Evolutionary conservation across 164 flowering plant species (phyloP), one percentile per base, ranked within the genome.

Genomic region (Chloranthus sessilifolius): DNA sequence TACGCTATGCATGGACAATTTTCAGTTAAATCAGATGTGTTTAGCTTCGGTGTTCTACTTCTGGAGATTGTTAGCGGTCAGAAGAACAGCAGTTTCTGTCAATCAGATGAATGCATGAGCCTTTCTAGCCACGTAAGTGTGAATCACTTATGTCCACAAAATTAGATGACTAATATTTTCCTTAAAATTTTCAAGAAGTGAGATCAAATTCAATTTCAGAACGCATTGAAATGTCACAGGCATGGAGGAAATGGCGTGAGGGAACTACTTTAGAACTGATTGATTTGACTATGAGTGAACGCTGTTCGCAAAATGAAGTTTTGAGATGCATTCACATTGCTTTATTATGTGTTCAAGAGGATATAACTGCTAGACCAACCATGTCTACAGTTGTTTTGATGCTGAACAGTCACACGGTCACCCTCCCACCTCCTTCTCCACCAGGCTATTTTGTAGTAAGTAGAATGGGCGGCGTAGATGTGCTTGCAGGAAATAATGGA

Each of bases 31-130:
- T 53, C 62, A 16, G 67, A 65, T 34, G 67, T 70, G 9, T 69
- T 26, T 42, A 69, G 74, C 47, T 69, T 61, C 20, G 70, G 67
- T 1, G 56, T 67, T n/a, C 31, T 67, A 22, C 31, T 61, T 30
- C 24, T 67, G 4, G 71, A 66, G 33, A 61, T 57, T 17, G 39
- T 66, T 3, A 61, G 46, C 15, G 66, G 71, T 17, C 56, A 26
- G 29, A 58, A 58, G 53, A 58, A 12, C 24, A 26, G 6, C 16
- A 47, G 23, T 26, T 50, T 50, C 43, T 37, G 37, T 37, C 52
- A 30, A 31, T 14, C 38, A 10, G 31, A 30, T 33, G 9, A 11
- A 0, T 2, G 24, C 3, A 38, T 16, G 14, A 38, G 31, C 21
- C 39, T 48, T 48, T 25, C 31, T 15, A 34, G 52, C 39, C 31